phyloP scores from a whole-genome alignment of 371 early-diverging fungal species.

The Syncephalastrum sp. region DNA sequence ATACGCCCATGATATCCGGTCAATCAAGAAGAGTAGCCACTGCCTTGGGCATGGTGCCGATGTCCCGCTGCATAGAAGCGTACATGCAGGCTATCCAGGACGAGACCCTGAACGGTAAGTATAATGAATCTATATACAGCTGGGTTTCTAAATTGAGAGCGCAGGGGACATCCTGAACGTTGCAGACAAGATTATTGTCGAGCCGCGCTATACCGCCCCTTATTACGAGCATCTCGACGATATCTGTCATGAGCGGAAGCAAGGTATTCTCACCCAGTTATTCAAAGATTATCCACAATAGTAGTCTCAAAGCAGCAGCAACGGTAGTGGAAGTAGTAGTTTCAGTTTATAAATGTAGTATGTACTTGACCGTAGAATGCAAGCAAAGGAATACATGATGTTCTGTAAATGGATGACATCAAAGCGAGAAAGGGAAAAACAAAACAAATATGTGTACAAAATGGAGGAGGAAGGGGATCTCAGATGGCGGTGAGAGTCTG shows the following conservation, averaged over 20 bases:
- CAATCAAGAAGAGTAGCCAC: conserved; percentile 11
- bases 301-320: no score
- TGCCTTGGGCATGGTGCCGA: conserved; percentile 25
- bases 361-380: no score
- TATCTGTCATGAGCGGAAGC: conserved; percentile 19
- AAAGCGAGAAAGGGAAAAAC: no score
- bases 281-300: no score
- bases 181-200: conserved; percentile 12
- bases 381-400: no score
- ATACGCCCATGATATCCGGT: conserved; percentile 30
- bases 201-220: conserved; percentile 25
- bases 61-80: conserved; percentile 24
- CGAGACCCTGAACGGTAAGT: conserved; percentile 25
- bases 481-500: conserved; percentile 45
- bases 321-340: no score
- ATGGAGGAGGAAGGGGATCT: no score
- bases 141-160: not conserved
- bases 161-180: conserved; percentile 30
- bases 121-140: not conserved
- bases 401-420: no score
- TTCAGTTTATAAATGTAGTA: no score
- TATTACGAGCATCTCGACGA: conserved; percentile 21
- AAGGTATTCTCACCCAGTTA: conserved; percentile 3
- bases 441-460: no score
- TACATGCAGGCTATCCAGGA: conserved; percentile 27